Percentiles rank a stretch among this genome's conserved stretches.
phyloP scores from a whole-genome alignment of 2,329 filamentous ascomycete species.

The Sporothrix protearum region DNA sequence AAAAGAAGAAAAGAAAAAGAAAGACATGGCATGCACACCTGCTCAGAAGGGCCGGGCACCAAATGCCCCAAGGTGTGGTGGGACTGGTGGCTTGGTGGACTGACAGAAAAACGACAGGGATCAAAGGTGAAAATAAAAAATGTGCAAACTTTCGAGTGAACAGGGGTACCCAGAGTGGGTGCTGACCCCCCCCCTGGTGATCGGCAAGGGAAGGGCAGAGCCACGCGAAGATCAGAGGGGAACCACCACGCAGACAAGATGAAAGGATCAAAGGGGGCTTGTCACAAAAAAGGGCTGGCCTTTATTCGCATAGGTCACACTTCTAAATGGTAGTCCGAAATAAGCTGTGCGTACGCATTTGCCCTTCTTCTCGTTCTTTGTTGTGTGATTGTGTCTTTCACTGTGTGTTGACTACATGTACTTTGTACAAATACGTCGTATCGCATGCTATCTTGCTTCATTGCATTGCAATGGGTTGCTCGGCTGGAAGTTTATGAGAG shows the following conservation, averaged over 20 bases:
- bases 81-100: not conserved
- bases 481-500: not conserved
- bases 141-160: not conserved
- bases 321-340: too few relatives aligned
- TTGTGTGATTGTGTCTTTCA: not conserved
- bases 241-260: not conserved
- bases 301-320: too few relatives aligned
- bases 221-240: conserved; percentile 17
- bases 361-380: not conserved
- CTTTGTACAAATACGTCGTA: too few relatives aligned
- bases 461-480: not conserved
- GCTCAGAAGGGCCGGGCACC: too few relatives aligned
- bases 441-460: not conserved
- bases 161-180: not conserved
- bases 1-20: not conserved
- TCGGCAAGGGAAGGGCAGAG: conserved; percentile 15
- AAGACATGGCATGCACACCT: not conserved
- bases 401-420: too few relatives aligned
- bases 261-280: not conserved
- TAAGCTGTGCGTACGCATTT: not conserved
- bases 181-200: conserved; percentile 6
- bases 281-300: not conserved
- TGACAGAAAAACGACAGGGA: not conserved
- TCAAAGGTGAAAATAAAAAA: conserved; percentile 1
- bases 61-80: not conserved